phyloP scores from a whole-genome alignment of 805 yeast genomes.

The Wickerhamomyces queroliae region DNA sequence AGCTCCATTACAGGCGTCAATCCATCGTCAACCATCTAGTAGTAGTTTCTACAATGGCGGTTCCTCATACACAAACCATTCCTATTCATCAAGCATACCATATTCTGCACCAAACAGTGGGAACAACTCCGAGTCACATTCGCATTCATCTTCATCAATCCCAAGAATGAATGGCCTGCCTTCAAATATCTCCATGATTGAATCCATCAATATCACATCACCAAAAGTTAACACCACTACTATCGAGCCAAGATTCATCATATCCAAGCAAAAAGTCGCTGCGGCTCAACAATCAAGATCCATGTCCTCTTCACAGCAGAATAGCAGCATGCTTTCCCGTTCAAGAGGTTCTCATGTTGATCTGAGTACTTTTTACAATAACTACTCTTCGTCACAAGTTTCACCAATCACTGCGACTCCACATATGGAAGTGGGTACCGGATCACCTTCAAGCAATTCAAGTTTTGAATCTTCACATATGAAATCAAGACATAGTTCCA shows the following conservation, averaged over 20 bases:
- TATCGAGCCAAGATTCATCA: slow-evolving; percentile 82
- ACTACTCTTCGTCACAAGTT: slow-evolving; percentile 9
- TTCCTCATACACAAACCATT: slow-evolving; percentile 8
- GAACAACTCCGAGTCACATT: slow-evolving; percentile 15
- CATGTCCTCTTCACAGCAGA: slow-evolving; percentile 1
- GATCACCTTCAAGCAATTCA: slow-evolving; percentile 22
- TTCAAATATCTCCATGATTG: slow-evolving; percentile 34
- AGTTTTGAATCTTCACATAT: slow-evolving; percentile 22
- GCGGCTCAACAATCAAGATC: slow-evolving; percentile 18
- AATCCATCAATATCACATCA: slow-evolving; percentile 62
- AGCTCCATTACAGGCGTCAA: slow-evolving; percentile 22
- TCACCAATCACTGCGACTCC: not conserved
- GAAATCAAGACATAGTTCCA: slow-evolving; percentile 62
- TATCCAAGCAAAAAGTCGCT: slow-evolving; percentile 68
- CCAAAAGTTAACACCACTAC: slow-evolving; percentile 56
- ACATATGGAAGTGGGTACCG: slow-evolving; percentile 10
- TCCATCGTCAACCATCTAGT: slow-evolving; percentile 21
- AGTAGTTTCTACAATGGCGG: slow-evolving; percentile 8
- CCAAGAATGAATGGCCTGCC: slow-evolving; percentile 33
- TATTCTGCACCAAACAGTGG: slow-evolving; percentile 67
- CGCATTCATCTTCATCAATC: slow-evolving; percentile 25
- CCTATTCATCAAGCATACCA: slow-evolving; percentile 50
- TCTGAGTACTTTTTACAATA: slow-evolving; percentile 21
- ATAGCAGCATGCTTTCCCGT: slow-evolving; percentile 42
- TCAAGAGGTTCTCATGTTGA: slow-evolving; percentile 32